Evolutionary conservation across 2,329 filamentous ascomycete genomes (phyloP).

Genomic region (Calonectria fujianensis): DNA sequence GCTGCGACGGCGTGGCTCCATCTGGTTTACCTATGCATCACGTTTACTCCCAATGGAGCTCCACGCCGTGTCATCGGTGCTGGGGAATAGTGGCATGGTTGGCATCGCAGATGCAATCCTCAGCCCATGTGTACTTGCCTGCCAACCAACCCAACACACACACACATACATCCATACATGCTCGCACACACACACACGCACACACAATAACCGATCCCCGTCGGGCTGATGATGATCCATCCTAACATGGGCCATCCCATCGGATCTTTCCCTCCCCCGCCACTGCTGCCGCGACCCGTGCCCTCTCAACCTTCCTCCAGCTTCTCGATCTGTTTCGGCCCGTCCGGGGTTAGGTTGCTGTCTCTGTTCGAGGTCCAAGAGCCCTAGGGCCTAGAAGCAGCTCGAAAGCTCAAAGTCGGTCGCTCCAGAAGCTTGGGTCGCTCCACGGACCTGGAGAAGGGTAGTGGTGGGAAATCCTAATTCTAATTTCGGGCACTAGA

Average conservation of each 20-base stretch:
- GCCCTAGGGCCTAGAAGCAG: conserved; percentile 16
- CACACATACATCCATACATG: neutral
- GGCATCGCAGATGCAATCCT: conserved; percentile 30
- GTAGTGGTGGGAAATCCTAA: conserved; percentile 1
- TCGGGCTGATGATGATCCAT: conserved; percentile 26
- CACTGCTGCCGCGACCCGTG: conserved; percentile 2
- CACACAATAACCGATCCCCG: conserved; percentile 22
- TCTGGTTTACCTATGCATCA: conserved; percentile 6
- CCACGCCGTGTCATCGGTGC: conserved; percentile 23
- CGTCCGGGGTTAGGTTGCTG: conserved; percentile 14
- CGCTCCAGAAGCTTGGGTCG: conserved; percentile 10
- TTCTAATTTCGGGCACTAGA: conserved; percentile 27
- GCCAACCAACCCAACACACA: conserved; percentile 23
- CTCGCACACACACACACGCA: neutral
- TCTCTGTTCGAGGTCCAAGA: neutral
- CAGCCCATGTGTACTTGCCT: conserved; percentile 28
- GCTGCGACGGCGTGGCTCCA: neutral
- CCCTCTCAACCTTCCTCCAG: neutral
- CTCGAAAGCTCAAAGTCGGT: conserved; percentile 10
- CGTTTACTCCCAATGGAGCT: conserved; percentile 20
- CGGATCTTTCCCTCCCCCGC: conserved; percentile 15
- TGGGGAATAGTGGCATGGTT: conserved; percentile 11
- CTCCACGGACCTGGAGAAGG: conserved; percentile 27
- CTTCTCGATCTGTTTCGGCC: conserved; percentile 9
- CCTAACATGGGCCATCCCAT: conserved; percentile 18